Percentiles rank a stretch among this genome's conserved stretches.
These are phyloP conservation scores for Galeopsis tetrahit DNA, from an alignment of 257 asterid species.

Conservation along the genomic window DNA sequence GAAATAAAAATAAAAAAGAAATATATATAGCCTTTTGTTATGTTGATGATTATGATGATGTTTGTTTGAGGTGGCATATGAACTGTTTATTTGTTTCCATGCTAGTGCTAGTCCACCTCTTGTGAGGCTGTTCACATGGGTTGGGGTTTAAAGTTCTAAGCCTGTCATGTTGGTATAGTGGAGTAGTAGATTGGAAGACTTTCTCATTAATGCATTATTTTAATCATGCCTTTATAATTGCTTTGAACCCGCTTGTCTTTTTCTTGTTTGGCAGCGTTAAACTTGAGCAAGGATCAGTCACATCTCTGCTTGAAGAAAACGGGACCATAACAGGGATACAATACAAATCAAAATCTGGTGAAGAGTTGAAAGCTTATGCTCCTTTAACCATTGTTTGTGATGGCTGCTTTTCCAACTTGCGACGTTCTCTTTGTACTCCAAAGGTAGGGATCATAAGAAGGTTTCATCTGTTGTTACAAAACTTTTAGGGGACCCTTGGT, in stretches of 20 bases:
- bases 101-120: background rate
- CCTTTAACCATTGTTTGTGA: constrained; percentile 50
- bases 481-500: too few relatives aligned
- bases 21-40: background rate
- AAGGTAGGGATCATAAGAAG: constrained; percentile 31
- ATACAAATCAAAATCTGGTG: constrained; percentile 44
- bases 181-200: background rate
- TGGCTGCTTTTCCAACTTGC: constrained; percentile 52
- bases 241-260: background rate
- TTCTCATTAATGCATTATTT: background rate
- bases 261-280: constrained; percentile 50
- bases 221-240: background rate
- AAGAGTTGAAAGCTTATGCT: constrained; percentile 44
- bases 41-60: background rate
- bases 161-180: constrained; percentile 17
- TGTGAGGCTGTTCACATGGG: background rate
- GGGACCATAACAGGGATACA: constrained; percentile 47
- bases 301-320: constrained; percentile 47
- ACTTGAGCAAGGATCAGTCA: constrained; percentile 50
- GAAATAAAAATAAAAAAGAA: background rate
- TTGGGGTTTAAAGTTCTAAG: background rate
- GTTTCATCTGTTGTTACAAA: background rate
- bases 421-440: constrained; percentile 48
- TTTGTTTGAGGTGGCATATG: constrained; percentile 4
- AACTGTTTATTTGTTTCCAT: constrained; percentile 10